Evolutionary conservation across 208 protist genomes (phyloP), one percentile per base, ranked within the genome.

Genomic region (Trypanosoma grayi): DNA sequence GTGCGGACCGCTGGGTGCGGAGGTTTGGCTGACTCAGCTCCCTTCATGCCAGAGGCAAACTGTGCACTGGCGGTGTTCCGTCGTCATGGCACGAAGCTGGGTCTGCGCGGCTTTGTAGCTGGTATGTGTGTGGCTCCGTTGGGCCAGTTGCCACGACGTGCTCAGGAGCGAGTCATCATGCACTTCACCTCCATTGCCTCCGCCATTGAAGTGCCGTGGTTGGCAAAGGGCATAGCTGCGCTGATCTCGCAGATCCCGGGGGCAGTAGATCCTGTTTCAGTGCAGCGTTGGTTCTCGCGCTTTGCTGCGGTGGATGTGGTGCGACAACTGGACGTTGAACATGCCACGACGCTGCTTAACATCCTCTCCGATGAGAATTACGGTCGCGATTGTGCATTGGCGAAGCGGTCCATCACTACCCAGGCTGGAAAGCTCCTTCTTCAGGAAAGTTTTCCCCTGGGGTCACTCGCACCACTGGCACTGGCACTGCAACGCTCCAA

Each of bases 221-320:
- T 87, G 4, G 77, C 73, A 10, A 60, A 64, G 22, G 83, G 75
- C 25, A 80, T 75, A 2, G 83, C 65, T 20, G 68, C 72, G 20
- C 34, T 79, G 51, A 47, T 30, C 30, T 66, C 55, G 34, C 53
- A 70, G 51, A 66, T 70, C 36, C 47, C 52, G 28, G 31, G 53
- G 14, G 56, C 69, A 16, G 50, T 84, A 25, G 84, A 94, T 73
- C 58, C 73, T 20, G 55, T 94, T 25, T 87, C 84, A 20, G 70
- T 92, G 60, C 75, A 83, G 58, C 65, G 60, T 9, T 87, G 79
- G 80, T 83, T 84, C 65, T 87, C 84, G 4, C 83, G 84, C 53
- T 90, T 94, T 52, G 85, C 81, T 11, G 77, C 78, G 5, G 44
- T 56, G 20, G 82, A 90, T 60, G 78, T 88, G 18, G 68, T 77